phyloP scores from a whole-genome alignment of 805 yeast species.

The Metschnikowia santaceciliae region DNA sequence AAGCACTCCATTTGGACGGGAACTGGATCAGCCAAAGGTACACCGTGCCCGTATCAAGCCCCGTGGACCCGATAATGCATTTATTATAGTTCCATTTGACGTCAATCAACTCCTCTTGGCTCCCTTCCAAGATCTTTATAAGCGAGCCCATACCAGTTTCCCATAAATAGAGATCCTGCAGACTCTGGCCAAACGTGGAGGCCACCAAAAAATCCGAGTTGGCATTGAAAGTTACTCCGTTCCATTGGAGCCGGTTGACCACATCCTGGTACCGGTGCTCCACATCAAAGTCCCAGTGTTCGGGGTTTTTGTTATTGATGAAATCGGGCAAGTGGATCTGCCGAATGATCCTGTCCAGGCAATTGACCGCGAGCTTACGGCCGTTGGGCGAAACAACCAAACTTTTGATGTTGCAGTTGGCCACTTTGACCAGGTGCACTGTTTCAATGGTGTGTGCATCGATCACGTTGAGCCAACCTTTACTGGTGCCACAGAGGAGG shows the following conservation, averaged over 20 bases:
- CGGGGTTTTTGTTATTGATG: constrained; percentile 28
- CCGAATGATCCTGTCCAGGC: constrained; percentile 73
- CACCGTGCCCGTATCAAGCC: constrained; percentile 77
- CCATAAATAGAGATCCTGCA: constrained; percentile 90
- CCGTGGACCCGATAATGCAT: constrained; percentile 77
- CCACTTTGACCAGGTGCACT: constrained; percentile 51
- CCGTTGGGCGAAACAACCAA: constrained; percentile 57
- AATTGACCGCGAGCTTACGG: constrained; percentile 62
- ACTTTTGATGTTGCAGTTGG: constrained; percentile 69
- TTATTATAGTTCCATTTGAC: constrained; percentile 81
- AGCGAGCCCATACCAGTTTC: constrained; percentile 86
- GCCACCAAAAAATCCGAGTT: constrained; percentile 84
- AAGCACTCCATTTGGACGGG: constrained; percentile 93
- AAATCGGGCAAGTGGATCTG: constrained; percentile 52
- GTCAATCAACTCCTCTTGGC: constrained; percentile 80
- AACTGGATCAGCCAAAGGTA: constrained; percentile 78
- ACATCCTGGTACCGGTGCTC: constrained; percentile 88
- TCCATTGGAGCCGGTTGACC: constrained; percentile 87
- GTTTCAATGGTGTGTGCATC: constrained; percentile 26
- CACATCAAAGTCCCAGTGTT: constrained; percentile 51
- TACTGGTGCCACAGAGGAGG: constrained; percentile 72
- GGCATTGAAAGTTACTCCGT: constrained; percentile 67
- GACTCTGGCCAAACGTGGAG: constrained; percentile 74
- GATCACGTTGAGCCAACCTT: constrained; percentile 67
- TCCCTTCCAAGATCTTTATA: constrained; percentile 84